phyloP scores from a whole-genome alignment of 257 asterid genomes.

The Nicotiana paniculata region DNA sequence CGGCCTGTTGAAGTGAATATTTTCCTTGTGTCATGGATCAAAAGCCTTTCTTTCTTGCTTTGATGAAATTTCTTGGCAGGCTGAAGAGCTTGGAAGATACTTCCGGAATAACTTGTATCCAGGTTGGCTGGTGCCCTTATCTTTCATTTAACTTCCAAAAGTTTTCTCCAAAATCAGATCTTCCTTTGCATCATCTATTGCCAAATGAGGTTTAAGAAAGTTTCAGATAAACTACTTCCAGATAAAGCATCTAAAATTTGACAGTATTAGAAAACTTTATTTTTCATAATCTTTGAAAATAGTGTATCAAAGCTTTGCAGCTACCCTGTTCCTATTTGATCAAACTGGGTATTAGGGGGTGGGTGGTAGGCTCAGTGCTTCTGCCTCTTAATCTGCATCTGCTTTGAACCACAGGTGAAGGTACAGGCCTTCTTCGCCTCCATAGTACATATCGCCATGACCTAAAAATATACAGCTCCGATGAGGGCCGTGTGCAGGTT shows the following conservation, averaged over 20 bases:
- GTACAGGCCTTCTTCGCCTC: conserved; percentile 97
- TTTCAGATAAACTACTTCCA: neutral
- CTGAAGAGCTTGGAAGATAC: conserved; percentile 95
- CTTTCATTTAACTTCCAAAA: neutral
- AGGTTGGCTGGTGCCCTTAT: conserved; percentile 38
- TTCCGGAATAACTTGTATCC: conserved; percentile 95
- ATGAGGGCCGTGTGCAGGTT: conserved; percentile 99
- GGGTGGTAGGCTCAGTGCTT: neutral
- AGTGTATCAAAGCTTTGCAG: neutral
- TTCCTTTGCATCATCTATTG: neutral
- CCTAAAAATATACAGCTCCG: conserved; percentile 91
- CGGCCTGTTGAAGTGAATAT: neutral
- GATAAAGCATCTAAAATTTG: neutral
- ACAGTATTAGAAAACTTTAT: neutral
- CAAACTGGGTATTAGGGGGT: neutral
- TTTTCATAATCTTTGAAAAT: neutral
- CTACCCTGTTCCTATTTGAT: neutral
- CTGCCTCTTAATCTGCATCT: conserved; percentile 7
- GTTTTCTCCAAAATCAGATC: neutral
- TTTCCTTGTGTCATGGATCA: neutral
- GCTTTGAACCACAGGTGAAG: conserved; percentile 65
- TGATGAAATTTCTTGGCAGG: conserved; percentile 46
- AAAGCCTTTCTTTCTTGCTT: conserved; percentile 5
- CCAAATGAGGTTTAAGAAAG: neutral
- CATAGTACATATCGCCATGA: conserved; percentile 99